A percentile compares a stretch with the other conserved stretches of the same genome.
Evolutionary conservation across 352 stramenopile species (phyloP).

Genomic region (Globisporangium viniferum): DNA sequence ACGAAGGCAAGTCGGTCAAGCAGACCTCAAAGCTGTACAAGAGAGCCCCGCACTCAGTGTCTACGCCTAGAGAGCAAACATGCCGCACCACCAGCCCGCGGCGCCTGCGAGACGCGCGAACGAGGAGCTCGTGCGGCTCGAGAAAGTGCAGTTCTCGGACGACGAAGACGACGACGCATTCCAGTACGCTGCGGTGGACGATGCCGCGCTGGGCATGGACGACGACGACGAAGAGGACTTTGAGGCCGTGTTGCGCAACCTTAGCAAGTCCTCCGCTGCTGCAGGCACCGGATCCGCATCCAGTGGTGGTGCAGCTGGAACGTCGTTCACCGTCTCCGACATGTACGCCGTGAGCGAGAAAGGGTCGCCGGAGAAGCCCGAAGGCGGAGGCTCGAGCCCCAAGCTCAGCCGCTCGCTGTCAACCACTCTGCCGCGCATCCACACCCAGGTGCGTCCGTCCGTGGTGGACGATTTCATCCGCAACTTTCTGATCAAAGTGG

Average conservation of each 20-base stretch:
- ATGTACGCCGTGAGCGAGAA: slow-evolving; percentile 7
- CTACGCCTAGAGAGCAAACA: not conserved
- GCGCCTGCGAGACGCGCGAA: slow-evolving; percentile 10
- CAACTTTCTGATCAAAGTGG: slow-evolving; percentile 94
- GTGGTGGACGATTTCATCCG: slow-evolving; percentile 94
- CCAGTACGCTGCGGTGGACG: slow-evolving; percentile 76
- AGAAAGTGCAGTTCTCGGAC: slow-evolving; percentile 83
- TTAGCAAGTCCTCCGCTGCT: slow-evolving; percentile 56
- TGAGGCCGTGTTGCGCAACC: slow-evolving; percentile 72
- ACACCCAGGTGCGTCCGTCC: slow-evolving; percentile 77
- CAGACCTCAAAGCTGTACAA: not conserved
- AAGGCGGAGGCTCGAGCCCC: not conserved
- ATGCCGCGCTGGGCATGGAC: slow-evolving; percentile 40
- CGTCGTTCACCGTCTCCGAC: slow-evolving; percentile 17
- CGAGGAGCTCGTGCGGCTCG: slow-evolving; percentile 82
- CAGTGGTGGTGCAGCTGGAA: slow-evolving; percentile 17
- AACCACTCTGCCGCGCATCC: slow-evolving; percentile 21
- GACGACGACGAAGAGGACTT: slow-evolving; percentile 83
- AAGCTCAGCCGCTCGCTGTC: slow-evolving; percentile 6
- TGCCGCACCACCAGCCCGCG: slow-evolving; percentile 18
- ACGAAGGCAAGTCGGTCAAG: not conserved
- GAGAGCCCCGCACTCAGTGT: not conserved
- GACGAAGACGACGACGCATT: slow-evolving; percentile 85
- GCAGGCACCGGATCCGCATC: not conserved
- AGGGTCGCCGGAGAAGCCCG: slow-evolving; percentile 12